A percentile compares a stretch with the other conserved stretches of the same genome.
phyloP scores from a whole-genome alignment of 345 rosid genomes.

The Populus deltoides region DNA sequence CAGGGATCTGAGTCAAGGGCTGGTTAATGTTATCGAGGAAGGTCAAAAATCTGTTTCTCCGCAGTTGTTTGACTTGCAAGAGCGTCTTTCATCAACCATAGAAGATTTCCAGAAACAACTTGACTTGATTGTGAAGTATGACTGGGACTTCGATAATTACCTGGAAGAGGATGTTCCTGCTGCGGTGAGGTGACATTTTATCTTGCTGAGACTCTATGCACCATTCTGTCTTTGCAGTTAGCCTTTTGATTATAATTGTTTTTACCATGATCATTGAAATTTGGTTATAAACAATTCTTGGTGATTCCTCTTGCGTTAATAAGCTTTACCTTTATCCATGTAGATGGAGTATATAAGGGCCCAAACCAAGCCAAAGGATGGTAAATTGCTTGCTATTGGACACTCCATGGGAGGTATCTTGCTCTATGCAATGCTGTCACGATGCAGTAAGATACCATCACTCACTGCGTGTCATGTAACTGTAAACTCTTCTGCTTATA shows the following conservation, averaged over 20 bases:
- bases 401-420: conserved; percentile 87
- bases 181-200: conserved; percentile 82
- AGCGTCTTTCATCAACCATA: conserved; percentile 66
- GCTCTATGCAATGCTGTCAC: conserved; percentile 62
- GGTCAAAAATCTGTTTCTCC: conserved; percentile 82
- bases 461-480: not conserved
- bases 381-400: conserved; percentile 65
- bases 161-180: conserved; percentile 97
- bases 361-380: conserved; percentile 55
- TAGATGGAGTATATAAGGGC: conserved; percentile 65
- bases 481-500: not conserved
- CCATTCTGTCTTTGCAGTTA: not conserved
- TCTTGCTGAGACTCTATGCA: conserved; percentile 30
- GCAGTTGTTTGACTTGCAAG: conserved; percentile 76
- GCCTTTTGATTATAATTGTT: not conserved
- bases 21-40: conserved; percentile 75
- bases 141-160: conserved; percentile 97
- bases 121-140: conserved; percentile 77
- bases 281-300: not conserved
- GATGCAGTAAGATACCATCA: conserved; percentile 45
- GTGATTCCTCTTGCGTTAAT: not conserved
- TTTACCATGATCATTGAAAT: not conserved
- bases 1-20: conserved; percentile 63
- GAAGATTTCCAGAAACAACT: conserved; percentile 94
- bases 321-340: conserved; percentile 11